Base-by-base conservation (phyloP, 106 monocot genomes). In the Acorus calamus region DNA sequence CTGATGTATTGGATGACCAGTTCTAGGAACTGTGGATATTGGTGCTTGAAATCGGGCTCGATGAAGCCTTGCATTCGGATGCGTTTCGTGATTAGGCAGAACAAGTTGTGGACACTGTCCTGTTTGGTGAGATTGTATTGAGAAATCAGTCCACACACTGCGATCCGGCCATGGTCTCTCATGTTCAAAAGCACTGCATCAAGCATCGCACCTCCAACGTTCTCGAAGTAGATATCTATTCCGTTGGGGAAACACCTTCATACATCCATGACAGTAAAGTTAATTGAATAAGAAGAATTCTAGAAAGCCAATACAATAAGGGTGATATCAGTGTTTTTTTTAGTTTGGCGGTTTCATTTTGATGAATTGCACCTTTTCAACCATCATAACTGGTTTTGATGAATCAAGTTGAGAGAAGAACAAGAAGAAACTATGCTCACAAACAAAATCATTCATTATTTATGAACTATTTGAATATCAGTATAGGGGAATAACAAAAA, bases 161-260 rank as follows among this genome's bases (percentile, higher is more conserved):
- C 77, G 12, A 82, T 77, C n/a, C 63, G 73, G 11, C 77, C 81
- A 44, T 57, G 57, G 6, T 44, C 13, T 13, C 65, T 77, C 81
- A 82, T 82, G 70, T 82, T n/a, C 43, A 69, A 4, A 14, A 82
- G 69, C 5, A 77, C 81, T 6, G 81, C 81, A 46, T 82, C 81
- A 8, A 82, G 77, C 81, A 82, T 82, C 43, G 8, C 28, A 6
- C 81, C 81, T 2, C 77, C 81, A 11, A 82, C 81, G 50, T 82
- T 82, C 28, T 82, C 81, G n/a, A 82, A 82, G 73, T 77, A 82
- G 54, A 82, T 77, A 62, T 82, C 74, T 41, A 81, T 77, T 44
- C 81, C 81, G 10, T 74, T 57, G 0, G 81, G 77, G 57, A 73
- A 82, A 46, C 57, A 66, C 68, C 72, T 68, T 42, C 28, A 28